These are phyloP conservation scores for Torulaspora maleeae DNA, from an alignment of 805 yeast genomes.

Conservation along the genomic window DNA sequence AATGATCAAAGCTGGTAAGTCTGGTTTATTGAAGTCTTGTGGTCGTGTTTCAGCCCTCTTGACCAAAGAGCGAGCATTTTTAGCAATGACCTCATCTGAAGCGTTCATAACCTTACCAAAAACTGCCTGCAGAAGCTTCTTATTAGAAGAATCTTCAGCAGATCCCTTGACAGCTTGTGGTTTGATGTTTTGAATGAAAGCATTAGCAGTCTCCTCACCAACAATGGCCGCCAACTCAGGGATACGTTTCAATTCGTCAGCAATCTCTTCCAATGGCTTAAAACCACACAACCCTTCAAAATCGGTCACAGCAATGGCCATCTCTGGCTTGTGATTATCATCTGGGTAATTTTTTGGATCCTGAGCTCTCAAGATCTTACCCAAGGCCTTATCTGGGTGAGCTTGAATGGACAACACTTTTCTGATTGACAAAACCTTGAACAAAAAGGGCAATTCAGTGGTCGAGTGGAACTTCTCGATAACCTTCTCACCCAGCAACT, in stretches of 20 bases:
- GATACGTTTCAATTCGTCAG: constrained; percentile 58
- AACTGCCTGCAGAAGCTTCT: constrained; percentile 62
- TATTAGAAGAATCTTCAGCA: constrained; percentile 52
- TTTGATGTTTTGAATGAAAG: constrained; percentile 49
- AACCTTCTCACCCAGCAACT: constrained; percentile 54
- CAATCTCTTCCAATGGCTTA: constrained; percentile 79
- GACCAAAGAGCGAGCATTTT: constrained; percentile 61
- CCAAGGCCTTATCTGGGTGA: constrained; percentile 90
- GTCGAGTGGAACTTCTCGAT: constrained; percentile 60
- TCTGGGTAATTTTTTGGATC: constrained; percentile 97
- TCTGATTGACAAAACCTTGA: constrained; percentile 88
- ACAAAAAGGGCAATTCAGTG: constrained; percentile 81
- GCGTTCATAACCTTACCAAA: constrained; percentile 85
- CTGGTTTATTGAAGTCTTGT: constrained; percentile 46
- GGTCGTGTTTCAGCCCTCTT: constrained; percentile 58
- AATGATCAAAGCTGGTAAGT: constrained; percentile 66
- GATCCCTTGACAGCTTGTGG: constrained; percentile 44
- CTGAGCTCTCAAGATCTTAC: constrained; percentile 61
- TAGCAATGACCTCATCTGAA: constrained; percentile 51
- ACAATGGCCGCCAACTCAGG: constrained; percentile 75
- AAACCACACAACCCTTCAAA: constrained; percentile 99
- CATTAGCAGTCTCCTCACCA: constrained; percentile 53
- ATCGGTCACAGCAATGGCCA: constrained; percentile 95
- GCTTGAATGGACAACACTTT: constrained; percentile 96
- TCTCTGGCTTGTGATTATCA: constrained; percentile 98